A percentile compares a stretch with the other conserved stretches of the same genome.
Conservation (phyloP, 2,329 filamentous ascomycete genomes). For the Xylariaceae sp. region DNA sequence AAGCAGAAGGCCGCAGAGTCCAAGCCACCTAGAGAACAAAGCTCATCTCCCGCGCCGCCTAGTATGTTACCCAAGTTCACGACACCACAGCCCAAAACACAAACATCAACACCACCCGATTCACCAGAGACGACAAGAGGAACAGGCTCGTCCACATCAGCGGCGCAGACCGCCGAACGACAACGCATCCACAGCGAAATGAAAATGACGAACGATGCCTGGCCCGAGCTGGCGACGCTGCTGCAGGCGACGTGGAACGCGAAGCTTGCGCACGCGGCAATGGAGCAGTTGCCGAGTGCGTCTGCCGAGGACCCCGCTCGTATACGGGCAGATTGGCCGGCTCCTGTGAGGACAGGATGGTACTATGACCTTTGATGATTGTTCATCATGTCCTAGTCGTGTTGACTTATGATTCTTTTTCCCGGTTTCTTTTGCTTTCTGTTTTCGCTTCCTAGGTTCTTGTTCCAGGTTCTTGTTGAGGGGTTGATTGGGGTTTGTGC, state of each 20-base stretch:
- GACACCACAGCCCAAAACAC: too few species aligned
- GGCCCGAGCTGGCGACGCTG: conserved; percentile 19
- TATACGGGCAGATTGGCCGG: background rate
- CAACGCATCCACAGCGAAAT: too few species aligned
- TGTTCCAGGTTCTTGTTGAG: too few species aligned
- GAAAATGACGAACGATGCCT: conserved; percentile 18
- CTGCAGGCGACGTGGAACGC: conserved; percentile 6
- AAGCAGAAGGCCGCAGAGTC: background rate
- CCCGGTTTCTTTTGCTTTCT: too few species aligned
- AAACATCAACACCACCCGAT: too few species aligned
- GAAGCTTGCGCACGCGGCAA: conserved; percentile 7
- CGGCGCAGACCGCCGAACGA: too few species aligned
- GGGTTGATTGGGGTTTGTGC: too few species aligned
- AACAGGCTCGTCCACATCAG: too few species aligned
- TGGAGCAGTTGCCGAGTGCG: background rate
- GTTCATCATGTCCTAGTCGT: too few species aligned
- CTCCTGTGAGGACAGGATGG: background rate
- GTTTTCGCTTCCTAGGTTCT: too few species aligned
- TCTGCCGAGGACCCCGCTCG: background rate
- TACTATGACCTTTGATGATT: background rate
- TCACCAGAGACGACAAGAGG: too few species aligned
- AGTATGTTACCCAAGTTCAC: background rate
- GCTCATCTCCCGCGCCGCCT: background rate
- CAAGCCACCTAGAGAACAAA: background rate
- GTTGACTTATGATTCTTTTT: too few species aligned